Percentiles rank a stretch among this genome's conserved stretches.
phyloP scores from a whole-genome alignment of 768 basidiomycete species.

The Baorangia bicolor region DNA sequence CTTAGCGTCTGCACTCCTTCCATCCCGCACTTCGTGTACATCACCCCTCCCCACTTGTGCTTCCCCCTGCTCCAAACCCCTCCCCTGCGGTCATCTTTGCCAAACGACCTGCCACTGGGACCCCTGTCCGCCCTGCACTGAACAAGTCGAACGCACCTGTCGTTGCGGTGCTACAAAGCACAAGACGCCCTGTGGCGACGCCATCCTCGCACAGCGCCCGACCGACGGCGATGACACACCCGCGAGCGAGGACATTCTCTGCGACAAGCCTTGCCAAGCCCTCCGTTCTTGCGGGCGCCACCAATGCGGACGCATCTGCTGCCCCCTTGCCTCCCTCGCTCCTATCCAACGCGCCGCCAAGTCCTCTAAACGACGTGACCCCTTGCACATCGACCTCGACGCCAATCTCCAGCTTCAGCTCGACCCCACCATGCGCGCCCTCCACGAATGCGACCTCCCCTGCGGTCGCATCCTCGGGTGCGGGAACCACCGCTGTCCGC shows the following conservation, averaged over 20 bases:
- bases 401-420: conserved; percentile 30
- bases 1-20: conserved; percentile 23
- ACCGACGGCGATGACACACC: conserved; percentile 27
- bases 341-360: conserved; percentile 56
- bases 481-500: conserved; percentile 78
- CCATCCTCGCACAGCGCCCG: conserved; percentile 10
- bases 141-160: conserved; percentile 73
- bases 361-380: conserved; percentile 40
- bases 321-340: conserved; percentile 75
- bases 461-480: conserved; percentile 74
- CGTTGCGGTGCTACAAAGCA: conserved; percentile 75
- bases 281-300: conserved; percentile 85
- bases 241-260: conserved; percentile 67
- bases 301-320: conserved; percentile 82
- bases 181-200: conserved; percentile 45
- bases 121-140: conserved; percentile 75
- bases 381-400: conserved; percentile 3
- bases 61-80: conserved; percentile 62
- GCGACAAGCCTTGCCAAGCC: conserved; percentile 76
- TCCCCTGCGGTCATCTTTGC: conserved; percentile 78
- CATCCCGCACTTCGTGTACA: conserved; percentile 54
- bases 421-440: conserved; percentile 59
- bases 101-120: conserved; percentile 69
- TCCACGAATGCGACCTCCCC: conserved; percentile 83
- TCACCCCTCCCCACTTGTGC: conserved; percentile 81